Base-by-base conservation (phyloP, 345 rosid species). In the Dipteronia dyeriana region DNA sequence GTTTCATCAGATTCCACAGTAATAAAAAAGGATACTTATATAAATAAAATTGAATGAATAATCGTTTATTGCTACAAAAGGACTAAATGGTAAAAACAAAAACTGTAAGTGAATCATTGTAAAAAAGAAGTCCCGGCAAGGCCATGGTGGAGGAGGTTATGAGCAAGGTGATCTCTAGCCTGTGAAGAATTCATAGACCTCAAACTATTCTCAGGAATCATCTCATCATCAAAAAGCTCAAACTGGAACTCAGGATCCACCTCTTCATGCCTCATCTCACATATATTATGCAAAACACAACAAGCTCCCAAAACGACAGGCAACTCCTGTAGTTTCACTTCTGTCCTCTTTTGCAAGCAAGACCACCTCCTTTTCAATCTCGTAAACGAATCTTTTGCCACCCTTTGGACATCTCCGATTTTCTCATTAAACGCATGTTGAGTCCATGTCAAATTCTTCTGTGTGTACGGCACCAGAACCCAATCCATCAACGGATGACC, bases 221-320 rank as follows among this genome's bases (percentile, higher is more conserved):
- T 83, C 43, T 86, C 94, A 68, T 93, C 97, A 62, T 93, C 98
- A 7, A 84, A 85, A 5, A 91, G 73, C 31, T 89, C 91, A 63
- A 86, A 88, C 65, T 75, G 79, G 4, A 76, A 73, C 72, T 76
- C 92, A 34, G 87, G 87, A 6, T 74, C 83, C 76, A 90, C 76
- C 76, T 51, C 88, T 78, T 93, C 97, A 2, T 84, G 87, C 79
- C 86, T 86, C 89, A 88, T 84, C 91, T 93, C 97, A 60, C 98
- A 93, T 0, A 93, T 89, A 38, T 93, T 93, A 26, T 93, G 98
- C 69, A 93, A 19, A 51, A 93, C 92, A 75, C 98, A 93, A 31
- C 98, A 93, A 62, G 98, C 98, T 4, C 98, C 97, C 0, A 93
- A 87, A 45, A 93, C 94, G 38, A 82, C 91, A 1, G 98, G 98